A percentile compares a stretch with the other conserved stretches of the same genome.
phyloP scores from a whole-genome alignment of 139 green algal genomes.

The Chlamydomonas schloesseri region DNA sequence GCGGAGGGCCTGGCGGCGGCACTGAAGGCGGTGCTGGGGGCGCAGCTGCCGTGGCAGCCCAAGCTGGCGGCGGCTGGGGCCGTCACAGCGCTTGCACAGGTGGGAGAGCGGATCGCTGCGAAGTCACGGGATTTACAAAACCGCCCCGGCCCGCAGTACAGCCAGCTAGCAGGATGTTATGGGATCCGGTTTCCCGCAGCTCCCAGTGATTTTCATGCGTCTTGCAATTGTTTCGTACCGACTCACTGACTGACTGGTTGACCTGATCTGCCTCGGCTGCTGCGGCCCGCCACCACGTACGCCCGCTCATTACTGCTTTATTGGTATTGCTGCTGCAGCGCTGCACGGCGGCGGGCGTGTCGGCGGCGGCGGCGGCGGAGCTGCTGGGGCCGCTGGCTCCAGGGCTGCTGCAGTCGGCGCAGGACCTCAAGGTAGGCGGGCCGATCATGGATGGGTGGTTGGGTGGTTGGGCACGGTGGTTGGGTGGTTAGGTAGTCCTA shows the following conservation, averaged over 20 bases:
- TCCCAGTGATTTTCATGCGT: too few relatives aligned
- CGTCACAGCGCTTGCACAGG: constrained; percentile 12
- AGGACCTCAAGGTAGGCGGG: constrained; percentile 6
- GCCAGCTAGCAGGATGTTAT: neutral
- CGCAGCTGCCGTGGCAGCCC: constrained; percentile 12
- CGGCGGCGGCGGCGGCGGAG: neutral
- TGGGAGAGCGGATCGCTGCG: neutral
- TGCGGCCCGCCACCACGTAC: too few relatives aligned
- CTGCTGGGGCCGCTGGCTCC: constrained; percentile 6
- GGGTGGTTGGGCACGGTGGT: too few relatives aligned
- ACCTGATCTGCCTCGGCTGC: too few relatives aligned
- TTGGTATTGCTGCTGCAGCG: neutral
- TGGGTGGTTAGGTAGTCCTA: too few relatives aligned
- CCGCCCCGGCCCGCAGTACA: too few relatives aligned
- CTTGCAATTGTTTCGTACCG: too few relatives aligned
- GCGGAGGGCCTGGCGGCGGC: neutral
- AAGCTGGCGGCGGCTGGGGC: constrained; percentile 13
- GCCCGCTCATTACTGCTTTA: too few relatives aligned
- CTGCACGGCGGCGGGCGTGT: neutral
- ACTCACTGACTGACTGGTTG: too few relatives aligned
- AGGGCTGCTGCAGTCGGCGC: neutral
- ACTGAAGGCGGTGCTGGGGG: neutral
- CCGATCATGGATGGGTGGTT: too few relatives aligned
- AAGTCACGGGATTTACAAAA: too few relatives aligned
- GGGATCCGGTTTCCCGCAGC: neutral